phyloP scores from a whole-genome alignment of 306 rosid species.

The Canavalia gladiata region DNA sequence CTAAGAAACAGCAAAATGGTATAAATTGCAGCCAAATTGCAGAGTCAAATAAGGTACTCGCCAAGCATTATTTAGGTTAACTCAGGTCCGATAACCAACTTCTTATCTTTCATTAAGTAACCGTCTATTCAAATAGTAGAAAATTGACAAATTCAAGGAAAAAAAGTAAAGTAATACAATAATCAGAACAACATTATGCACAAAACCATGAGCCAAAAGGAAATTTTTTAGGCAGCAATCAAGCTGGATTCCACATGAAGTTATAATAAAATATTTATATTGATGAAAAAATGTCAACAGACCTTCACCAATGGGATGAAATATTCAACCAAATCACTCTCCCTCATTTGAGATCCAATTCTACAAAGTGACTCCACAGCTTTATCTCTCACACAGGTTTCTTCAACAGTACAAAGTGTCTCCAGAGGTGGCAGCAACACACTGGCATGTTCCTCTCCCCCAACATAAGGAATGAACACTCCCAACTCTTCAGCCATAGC shows the following conservation, averaged over 20 bases:
- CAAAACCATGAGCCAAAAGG: conserved; percentile 8
- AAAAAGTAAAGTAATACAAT: conserved; percentile 15
- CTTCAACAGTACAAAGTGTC: conserved; percentile 93
- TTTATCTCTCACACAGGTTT: conserved; percentile 95
- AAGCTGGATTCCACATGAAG: conserved; percentile 22
- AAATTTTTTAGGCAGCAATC: conserved; percentile 28
- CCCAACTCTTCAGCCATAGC: conserved; percentile 99
- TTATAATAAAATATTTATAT: conserved; percentile 16
- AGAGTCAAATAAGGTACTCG: conserved; percentile 12
- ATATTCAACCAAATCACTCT: conserved; percentile 83
- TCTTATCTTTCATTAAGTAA: not conserved
- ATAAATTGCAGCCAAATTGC: conserved; percentile 16
- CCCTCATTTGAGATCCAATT: conserved; percentile 97
- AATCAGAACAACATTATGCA: conserved; percentile 23
- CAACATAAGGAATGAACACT: conserved; percentile 91
- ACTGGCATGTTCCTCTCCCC: conserved; percentile 93
- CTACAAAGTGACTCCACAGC: conserved; percentile 93
- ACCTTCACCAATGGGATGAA: conserved; percentile 96
- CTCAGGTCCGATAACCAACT: conserved; percentile 16
- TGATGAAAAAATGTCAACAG: conserved; percentile 39
- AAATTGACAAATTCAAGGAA: conserved; percentile 15
- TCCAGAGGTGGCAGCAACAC: conserved; percentile 89
- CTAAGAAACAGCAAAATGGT: conserved; percentile 37
- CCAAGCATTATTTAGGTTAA: not conserved
- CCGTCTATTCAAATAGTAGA: conserved; percentile 1